Evolutionary conservation across 1,284 basidiomycete species (phyloP), one percentile per base, ranked within the genome.

Genomic region (Ustilago cynodontis): DNA sequence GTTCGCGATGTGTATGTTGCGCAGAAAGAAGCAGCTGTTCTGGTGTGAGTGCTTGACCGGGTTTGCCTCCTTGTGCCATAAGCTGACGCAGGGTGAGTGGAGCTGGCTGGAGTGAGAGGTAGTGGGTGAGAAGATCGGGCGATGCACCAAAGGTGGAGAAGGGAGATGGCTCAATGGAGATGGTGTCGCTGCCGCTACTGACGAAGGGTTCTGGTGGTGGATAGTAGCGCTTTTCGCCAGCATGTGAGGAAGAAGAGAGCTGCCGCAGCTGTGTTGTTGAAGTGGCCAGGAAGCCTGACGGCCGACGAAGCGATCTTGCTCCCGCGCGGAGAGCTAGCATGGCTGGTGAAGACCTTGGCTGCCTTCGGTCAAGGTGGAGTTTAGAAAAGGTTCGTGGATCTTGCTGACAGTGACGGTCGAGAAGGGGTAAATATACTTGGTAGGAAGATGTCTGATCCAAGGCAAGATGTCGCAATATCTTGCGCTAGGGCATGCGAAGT

Each of bases 81-180:
- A 85, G 78, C 35, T 82, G 71, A 18, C 77, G 72, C 2, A 85
- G 63, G 2, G 84, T 83, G 22, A 85, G 72, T 0, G 79, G 77
- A 1, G 81, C 81, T 20, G 84, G 84, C 43, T 71, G 73, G 6
- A 76, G 55, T 10, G 78, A 75, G 28, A 85, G 70, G 50, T 78
- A 79, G 43, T 68, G 65, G 1, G 77, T 69, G 31, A 85, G 76
- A 1, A 82, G 76, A 16, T 73, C 68, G 13, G 83, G 80, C 11
- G 80, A 77, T 31, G 81, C 83, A 29, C 84, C 84, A 65, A 84
- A 85, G 2, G 74, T 77, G 62, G 74, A 77, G 26, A 72, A 72
- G 56, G 74, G 63, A 8, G 74, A 77, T 2, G 72, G 52, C 16
- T 66, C 60, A 60, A 59, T 59, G 9, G 60, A 67, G 45, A 75